Evolutionary conservation across 2,329 filamentous ascomycete species (phyloP), one percentile per base, ranked within the genome.

Genomic region (Paramyrothecium sp.): DNA sequence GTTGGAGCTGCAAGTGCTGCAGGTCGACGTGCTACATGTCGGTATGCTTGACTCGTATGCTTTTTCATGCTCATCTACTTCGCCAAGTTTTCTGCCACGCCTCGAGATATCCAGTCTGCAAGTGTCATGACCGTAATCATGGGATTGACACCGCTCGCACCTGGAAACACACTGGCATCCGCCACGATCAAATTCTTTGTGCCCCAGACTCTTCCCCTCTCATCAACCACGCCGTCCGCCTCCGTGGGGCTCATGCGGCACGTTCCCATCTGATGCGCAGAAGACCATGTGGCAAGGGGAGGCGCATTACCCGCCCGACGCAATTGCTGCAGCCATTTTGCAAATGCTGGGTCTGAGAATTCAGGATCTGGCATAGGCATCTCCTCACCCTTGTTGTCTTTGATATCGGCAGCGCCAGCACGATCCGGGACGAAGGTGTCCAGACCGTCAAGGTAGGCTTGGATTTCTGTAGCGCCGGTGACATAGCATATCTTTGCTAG

Each of bases 181-280:
- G 87, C 85, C 19, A 93, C 84, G 67, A 86, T 91, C 64, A 93
- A 67, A 1, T 81, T 83, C 64, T 86, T 75, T 0, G 78, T 80
- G 1, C 83, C 89, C 88, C 89, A 93, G 7, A 91, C 84, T 60
- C 70, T 77, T 2, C 86, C 86, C 59, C 71, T 74, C 3, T 75
- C 69, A 65, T 88, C 83, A 2, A 89, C 86, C 13, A 87, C 86
- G 26, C 85, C 85, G 44, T 74, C 74, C 30, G 73, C 71, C 55
- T 72, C 70, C 60, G 71, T 72, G 48, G 77, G 76, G 58, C 85
- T 85, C 90, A 93, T 94, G 3, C 89, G 79, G 66, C 88, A 91
- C 11, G 85, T 85, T 21, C 89, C 88, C 90, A 93, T 93, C 75
- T 93, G 90, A 72, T 94, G 90, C 19, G 90, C 90, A n/a, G 86